Base-by-base conservation (phyloP, 1,139 yeast genomes). In the Sugiyamaella japonica region DNA sequence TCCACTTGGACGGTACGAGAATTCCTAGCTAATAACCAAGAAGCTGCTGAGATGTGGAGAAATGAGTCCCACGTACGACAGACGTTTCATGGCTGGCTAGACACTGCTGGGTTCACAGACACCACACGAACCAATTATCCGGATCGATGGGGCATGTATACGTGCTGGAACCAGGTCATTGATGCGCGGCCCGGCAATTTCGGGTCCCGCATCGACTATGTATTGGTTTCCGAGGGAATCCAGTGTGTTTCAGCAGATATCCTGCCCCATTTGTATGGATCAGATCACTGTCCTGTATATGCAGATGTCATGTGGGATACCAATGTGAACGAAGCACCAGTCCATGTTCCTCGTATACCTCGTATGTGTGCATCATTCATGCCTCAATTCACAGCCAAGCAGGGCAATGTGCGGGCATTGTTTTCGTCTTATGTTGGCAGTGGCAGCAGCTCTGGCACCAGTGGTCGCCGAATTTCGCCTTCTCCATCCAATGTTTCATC, bases 201-300 rank as follows among this genome's bases (percentile, higher is more conserved):
- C 69, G 98, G 99, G 0, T 86, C 97, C 1, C 76, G 99, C 50
- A 86, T 93, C 34, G 99, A 93, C 68, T 78, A 86, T 60, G 83
- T 93, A 7, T 69, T 89, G 2, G 70, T 79, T 0, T 74, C 85
- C 1, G 61, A 72, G 10, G 61, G 58, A 0, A 59, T 85, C 48
- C 62, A 72, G 6, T 73, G 83, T 8, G 61, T 67, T 0, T 65
- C 70, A 16, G 85, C 93, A 0, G 82, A 85, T 63, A 86, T 87
- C 16, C 78, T 87, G 79, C 85, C 91, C 0, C 76, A 75, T 37
- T 65, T 91, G 0, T 73, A 80, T 68, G 99, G 98, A 0, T 89
- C 97, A 0, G 99, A 93, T 68, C 99, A 93, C 70, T 93, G 98
- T 69, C 99, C 99, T 0, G 82, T 89, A 0, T 89, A 71, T 65